A percentile compares a stretch with the other conserved stretches of the same genome.
phyloP scores from a whole-genome alignment of 164 flowering plant genomes.

The Chimonanthus salicifolius region DNA sequence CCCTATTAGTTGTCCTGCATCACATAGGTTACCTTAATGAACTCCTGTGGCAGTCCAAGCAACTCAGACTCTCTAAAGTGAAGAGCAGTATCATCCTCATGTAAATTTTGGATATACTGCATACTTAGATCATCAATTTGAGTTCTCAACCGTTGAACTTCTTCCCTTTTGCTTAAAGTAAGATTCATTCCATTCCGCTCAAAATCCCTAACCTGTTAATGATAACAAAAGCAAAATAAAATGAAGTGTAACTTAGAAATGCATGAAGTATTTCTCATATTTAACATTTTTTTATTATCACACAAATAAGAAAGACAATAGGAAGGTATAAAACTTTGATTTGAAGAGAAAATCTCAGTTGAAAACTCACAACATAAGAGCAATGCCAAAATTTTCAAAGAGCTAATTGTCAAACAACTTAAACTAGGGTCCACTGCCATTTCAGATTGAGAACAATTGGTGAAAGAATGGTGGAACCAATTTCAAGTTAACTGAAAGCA shows the following conservation, averaged over 20 bases:
- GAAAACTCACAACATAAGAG: neutral
- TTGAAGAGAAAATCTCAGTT: neutral
- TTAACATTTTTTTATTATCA: neutral
- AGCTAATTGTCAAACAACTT: neutral
- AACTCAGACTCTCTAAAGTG: slow-evolving; percentile 66
- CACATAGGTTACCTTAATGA: slow-evolving; percentile 50
- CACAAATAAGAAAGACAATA: neutral
- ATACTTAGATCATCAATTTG: slow-evolving; percentile 72
- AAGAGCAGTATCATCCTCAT: slow-evolving; percentile 56
- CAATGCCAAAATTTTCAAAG: neutral
- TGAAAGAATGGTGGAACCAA: too few relatives aligned
- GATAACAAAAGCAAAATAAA: slow-evolving; percentile 30
- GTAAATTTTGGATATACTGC: slow-evolving; percentile 64
- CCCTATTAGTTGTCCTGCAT: too few relatives aligned
- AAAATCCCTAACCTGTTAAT: slow-evolving; percentile 90
- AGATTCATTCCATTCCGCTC: slow-evolving; percentile 93
- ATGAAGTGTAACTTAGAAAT: slow-evolving; percentile 8
- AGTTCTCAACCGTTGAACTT: slow-evolving; percentile 57
- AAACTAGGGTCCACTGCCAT: too few relatives aligned
- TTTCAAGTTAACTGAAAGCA: too few relatives aligned
- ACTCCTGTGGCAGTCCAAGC: slow-evolving; percentile 71
- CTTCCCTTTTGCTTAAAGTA: slow-evolving; percentile 67
- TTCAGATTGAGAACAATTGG: too few relatives aligned
- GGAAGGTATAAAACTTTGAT: neutral
- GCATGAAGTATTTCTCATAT: neutral